phyloP scores from a whole-genome alignment of 148 eudicot genomes.

The Chenopodium album region DNA sequence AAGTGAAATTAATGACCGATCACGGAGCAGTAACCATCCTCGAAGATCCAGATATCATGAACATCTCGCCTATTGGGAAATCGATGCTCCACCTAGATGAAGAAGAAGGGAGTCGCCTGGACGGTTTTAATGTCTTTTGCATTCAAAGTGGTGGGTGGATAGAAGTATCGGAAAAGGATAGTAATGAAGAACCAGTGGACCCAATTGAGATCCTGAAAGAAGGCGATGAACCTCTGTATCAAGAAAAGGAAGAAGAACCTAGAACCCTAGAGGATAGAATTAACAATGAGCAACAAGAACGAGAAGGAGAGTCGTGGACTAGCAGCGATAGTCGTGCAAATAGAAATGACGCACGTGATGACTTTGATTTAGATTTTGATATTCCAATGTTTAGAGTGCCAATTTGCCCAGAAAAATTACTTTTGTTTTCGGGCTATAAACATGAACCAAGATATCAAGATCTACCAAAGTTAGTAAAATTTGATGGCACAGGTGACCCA shows the following conservation, averaged over 20 bases:
- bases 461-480: neutral
- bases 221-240: too few species aligned
- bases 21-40: neutral
- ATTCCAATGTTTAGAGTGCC: too few species aligned
- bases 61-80: neutral
- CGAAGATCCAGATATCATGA: neutral
- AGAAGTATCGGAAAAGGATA: too few species aligned
- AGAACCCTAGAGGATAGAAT: neutral
- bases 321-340: too few species aligned
- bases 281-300: too few species aligned
- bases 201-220: neutral
- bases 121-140: neutral
- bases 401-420: too few species aligned
- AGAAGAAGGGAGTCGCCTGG: neutral
- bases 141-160: neutral
- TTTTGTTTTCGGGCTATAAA: too few species aligned
- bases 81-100: neutral
- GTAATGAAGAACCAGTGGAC: neutral
- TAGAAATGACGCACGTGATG: too few species aligned
- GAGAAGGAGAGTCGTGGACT: too few species aligned
- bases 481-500: neutral
- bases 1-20: neutral
- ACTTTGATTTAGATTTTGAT: too few species aligned
- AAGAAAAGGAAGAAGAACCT: neutral
- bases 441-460: too few species aligned